Evolutionary conservation across 768 basidiomycete genomes (phyloP).

Genomic region (Termitomyces sp.): DNA sequence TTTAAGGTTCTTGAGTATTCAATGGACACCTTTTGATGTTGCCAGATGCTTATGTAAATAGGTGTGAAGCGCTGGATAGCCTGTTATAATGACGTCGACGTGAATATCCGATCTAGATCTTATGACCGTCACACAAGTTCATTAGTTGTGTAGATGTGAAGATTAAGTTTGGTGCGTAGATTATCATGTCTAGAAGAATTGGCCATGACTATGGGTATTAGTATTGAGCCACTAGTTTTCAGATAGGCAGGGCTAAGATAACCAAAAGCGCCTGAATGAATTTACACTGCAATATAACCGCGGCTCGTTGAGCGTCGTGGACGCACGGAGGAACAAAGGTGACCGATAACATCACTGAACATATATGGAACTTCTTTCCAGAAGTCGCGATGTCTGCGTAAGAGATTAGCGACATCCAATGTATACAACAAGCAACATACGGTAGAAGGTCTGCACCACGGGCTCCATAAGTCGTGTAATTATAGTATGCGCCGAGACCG

Average conservation of each 20-base stretch:
- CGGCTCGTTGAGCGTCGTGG: constrained; percentile 58
- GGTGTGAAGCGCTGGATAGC: neutral
- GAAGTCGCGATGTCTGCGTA: constrained; percentile 75
- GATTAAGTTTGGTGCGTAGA: neutral
- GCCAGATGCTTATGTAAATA: neutral
- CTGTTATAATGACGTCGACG: too few species aligned
- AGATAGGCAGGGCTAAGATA: neutral
- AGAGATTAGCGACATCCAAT: constrained; percentile 7
- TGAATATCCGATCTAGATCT: too few species aligned
- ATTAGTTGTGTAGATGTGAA: too few species aligned
- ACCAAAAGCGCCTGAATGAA: neutral
- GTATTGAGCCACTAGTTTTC: neutral
- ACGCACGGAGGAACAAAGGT: constrained; percentile 69
- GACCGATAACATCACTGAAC: constrained; percentile 69
- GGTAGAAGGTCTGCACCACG: constrained; percentile 79
- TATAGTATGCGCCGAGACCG: constrained; percentile 76
- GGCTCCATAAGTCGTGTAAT: constrained; percentile 84
- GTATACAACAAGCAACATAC: constrained; percentile 36
- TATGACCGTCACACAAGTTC: too few species aligned
- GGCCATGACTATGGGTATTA: neutral
- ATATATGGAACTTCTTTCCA: constrained; percentile 89
- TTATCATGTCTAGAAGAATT: neutral
- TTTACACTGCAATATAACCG: constrained; percentile 71
- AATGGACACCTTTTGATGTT: neutral
- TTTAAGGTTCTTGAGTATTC: neutral